phyloP scores from a whole-genome alignment of 108 stramenopile species.

The Bacterosira constricta region DNA sequence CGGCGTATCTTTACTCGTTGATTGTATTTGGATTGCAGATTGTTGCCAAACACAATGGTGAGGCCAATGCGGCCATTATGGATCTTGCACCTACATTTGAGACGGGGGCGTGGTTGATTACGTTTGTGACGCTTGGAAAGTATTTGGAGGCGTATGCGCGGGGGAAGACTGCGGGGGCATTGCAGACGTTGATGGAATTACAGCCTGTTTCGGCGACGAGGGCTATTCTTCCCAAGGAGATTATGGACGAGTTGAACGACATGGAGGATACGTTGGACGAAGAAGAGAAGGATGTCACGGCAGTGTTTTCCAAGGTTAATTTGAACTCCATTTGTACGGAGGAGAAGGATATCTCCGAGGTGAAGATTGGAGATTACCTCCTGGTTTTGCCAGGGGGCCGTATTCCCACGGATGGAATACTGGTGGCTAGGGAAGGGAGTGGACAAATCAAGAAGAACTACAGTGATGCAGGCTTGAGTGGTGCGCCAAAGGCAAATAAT shows the following conservation, averaged over 20 bases:
- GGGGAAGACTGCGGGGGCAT: slow-evolving; percentile 85
- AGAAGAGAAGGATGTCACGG: slow-evolving; percentile 19
- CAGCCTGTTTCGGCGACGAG: slow-evolving; percentile 69
- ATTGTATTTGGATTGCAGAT: slow-evolving; percentile 48
- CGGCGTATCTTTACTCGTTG: slow-evolving; percentile 86
- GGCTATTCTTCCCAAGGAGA: slow-evolving; percentile 23
- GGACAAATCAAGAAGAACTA: slow-evolving; percentile 15
- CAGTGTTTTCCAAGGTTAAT: slow-evolving; percentile 27
- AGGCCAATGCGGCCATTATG: slow-evolving; percentile 19
- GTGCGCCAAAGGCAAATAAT: not conserved
- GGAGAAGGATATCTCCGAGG: slow-evolving; percentile 52
- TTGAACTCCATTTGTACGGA: slow-evolving; percentile 54
- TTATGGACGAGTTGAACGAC: slow-evolving; percentile 22
- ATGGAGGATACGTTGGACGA: slow-evolving; percentile 9
- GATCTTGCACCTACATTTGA: slow-evolving; percentile 81
- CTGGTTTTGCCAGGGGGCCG: slow-evolving; percentile 73
- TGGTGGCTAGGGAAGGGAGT: slow-evolving; percentile 46
- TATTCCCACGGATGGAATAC: slow-evolving; percentile 82
- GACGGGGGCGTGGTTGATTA: slow-evolving; percentile 94
- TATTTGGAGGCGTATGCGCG: slow-evolving; percentile 89
- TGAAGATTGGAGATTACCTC: slow-evolving; percentile 67
- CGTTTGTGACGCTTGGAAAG: slow-evolving; percentile 96
- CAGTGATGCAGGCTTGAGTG: not conserved
- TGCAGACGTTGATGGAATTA: slow-evolving; percentile 86
- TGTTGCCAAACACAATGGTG: slow-evolving; percentile 2